A percentile compares a stretch with the other conserved stretches of the same genome.
These are phyloP conservation scores for Globisporangium paroecandrum DNA, from an alignment of 352 stramenopile genomes.

Conservation along the genomic window DNA sequence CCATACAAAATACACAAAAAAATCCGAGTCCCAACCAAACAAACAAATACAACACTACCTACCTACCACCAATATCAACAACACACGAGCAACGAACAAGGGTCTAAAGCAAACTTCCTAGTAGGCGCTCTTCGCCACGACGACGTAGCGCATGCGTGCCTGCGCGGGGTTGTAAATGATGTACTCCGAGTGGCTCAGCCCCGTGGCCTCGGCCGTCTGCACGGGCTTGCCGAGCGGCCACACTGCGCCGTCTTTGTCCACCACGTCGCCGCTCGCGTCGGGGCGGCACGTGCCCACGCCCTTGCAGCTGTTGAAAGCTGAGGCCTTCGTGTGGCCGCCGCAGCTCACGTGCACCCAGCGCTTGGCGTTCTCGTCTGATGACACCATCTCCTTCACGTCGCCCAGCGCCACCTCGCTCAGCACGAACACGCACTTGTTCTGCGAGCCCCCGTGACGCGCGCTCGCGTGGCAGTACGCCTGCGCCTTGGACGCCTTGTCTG, in stretches of 20 bases:
- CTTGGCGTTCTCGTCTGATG: slow-evolving; percentile 48
- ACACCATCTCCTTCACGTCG: slow-evolving; percentile 56
- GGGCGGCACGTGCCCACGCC: slow-evolving; percentile 59
- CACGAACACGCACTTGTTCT: slow-evolving; percentile 50
- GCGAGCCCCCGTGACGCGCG: slow-evolving; percentile 24
- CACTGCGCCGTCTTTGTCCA: slow-evolving; percentile 49
- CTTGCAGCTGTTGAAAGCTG: slow-evolving; percentile 59
- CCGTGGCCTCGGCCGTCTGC: slow-evolving; percentile 48
- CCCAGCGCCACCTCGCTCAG: slow-evolving; percentile 69
- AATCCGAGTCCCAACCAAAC: not conserved
- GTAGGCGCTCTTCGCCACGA: slow-evolving; percentile 47
- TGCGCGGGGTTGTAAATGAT: slow-evolving; percentile 84
- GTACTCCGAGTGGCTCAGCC: slow-evolving; percentile 77
- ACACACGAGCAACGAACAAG: slow-evolving; percentile 9
- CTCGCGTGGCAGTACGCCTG: slow-evolving; percentile 61
- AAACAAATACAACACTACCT: slow-evolving; percentile 6
- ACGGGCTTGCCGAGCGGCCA: slow-evolving; percentile 66
- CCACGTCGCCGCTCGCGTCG: slow-evolving; percentile 46
- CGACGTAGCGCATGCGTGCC: slow-evolving; percentile 80
- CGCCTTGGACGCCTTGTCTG: slow-evolving; percentile 79
- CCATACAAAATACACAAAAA: slow-evolving; percentile 12
- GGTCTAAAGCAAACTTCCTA: slow-evolving; percentile 18
- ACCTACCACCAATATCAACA: not conserved
- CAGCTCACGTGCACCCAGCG: slow-evolving; percentile 42
- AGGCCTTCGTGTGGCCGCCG: slow-evolving; percentile 34